Base-by-base conservation (phyloP, 306 rosid species). In the Coriaria nepalensis region DNA sequence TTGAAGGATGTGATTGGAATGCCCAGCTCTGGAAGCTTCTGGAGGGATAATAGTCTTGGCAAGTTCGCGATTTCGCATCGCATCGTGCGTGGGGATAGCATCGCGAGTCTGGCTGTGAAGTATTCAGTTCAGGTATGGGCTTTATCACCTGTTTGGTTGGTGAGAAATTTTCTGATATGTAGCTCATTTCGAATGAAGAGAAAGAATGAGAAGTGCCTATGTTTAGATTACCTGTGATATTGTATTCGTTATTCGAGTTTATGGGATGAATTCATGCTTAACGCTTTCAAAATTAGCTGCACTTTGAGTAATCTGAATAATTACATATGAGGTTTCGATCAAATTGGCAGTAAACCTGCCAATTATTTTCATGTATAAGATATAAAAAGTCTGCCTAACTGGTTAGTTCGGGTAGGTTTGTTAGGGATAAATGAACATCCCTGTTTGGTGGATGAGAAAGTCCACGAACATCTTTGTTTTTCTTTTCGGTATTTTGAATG, bases 81-180 rank as follows among this genome's bases (percentile, higher is more conserved):
- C 35, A 67, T 90, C 14, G 51, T 72, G 35, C 82, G 70, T 13
- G 87, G 85, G 6, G 95, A 90, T 53, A 81, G 68, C 72, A 69
- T 85, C 12, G 82, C 98, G 10, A 73, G 98, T 45, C 94, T 90
- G 38, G 96, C 98, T 42, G 87, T 85, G 58, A 85, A 80, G 86
- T 90, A 85, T 65, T 75, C 79, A 35, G 94, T 79, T 59, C 98
- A 90, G 94, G 98, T 82, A 35, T 32, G 20, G 42, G 6, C 4
- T 2, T 4, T 2, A 2, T 1, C 15, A 5, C 7, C 35, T 40
- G 45, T 50, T 47, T 63, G 56, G 39, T 53, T 45, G 12, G 38
- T 40, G 13, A 46, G 60, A 47, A 56, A 63, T 7, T 34, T 37
- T 9, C 9, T 40, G 32, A 61, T 36, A 6, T 35, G 8, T 7